Conservation (phyloP, 2,329 filamentous ascomycete genomes). For the Magnaporthiopsis incrustans region DNA sequence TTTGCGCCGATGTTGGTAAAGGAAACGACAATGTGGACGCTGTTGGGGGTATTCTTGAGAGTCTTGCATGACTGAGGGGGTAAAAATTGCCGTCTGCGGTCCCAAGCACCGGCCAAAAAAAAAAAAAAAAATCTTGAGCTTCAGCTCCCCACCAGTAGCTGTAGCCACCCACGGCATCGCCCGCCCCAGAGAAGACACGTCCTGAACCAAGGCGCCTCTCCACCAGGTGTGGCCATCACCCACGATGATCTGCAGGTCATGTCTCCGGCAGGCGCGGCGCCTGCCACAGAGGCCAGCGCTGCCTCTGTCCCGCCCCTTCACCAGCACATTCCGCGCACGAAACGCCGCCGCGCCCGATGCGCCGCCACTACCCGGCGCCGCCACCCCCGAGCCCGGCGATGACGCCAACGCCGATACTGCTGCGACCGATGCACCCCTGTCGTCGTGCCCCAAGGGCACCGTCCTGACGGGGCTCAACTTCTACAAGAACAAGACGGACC, state of each 20-base stretch:
- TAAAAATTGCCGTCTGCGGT: too few species aligned
- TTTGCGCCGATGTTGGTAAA: too few species aligned
- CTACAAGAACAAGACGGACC: conserved; percentile 64
- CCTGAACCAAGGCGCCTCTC: conserved; percentile 4
- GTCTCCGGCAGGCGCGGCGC: conserved; percentile 38
- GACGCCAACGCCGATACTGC: conserved; percentile 3
- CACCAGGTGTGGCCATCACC: not conserved
- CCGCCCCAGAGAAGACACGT: not conserved
- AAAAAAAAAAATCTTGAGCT: not conserved
- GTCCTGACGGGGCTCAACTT: conserved; percentile 69
- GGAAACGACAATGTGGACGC: not conserved
- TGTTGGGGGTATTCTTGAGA: not conserved
- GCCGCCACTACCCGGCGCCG: conserved; percentile 11
- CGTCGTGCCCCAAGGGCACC: conserved; percentile 59
- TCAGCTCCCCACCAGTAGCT: not conserved
- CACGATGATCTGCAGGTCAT: conserved; percentile 37
- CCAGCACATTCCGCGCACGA: conserved; percentile 26
- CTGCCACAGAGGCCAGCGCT: conserved; percentile 19
- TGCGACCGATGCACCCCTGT: conserved; percentile 23
- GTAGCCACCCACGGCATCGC: not conserved
- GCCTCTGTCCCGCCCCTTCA: conserved; percentile 29
- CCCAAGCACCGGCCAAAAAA: not conserved
- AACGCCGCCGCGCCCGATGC: conserved; percentile 17
- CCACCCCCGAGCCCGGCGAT: conserved; percentile 16
- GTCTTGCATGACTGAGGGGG: not conserved